A percentile compares a stretch with the other conserved stretches of the same genome.
Conservation (phyloP, 306 rosid species). For the Cucurbita moschata region DNA sequence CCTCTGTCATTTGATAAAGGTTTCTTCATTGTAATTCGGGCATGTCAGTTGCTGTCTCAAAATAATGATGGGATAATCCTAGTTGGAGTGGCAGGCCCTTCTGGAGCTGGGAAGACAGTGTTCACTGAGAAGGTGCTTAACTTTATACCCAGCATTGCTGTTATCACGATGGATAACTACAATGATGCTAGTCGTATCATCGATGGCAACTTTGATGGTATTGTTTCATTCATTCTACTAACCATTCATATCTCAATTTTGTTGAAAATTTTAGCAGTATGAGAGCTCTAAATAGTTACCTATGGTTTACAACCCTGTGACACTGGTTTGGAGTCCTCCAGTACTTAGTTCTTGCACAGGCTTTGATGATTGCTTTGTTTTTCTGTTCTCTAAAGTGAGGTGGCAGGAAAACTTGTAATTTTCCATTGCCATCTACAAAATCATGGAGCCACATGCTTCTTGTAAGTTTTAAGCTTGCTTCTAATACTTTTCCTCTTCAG, state of each 20-base stretch:
- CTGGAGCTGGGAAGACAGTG: slow-evolving; percentile 96
- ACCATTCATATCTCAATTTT: background rate
- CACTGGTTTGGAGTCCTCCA: background rate
- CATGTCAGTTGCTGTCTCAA: slow-evolving; percentile 85
- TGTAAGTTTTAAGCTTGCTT: background rate
- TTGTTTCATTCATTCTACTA: background rate
- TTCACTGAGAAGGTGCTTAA: slow-evolving; percentile 81
- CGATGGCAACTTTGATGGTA: slow-evolving; percentile 96
- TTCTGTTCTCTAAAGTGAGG: background rate
- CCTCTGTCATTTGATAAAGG: slow-evolving; percentile 87
- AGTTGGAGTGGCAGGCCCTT: slow-evolving; percentile 98
- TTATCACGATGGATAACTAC: slow-evolving; percentile 90
- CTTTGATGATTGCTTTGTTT: slow-evolving; percentile 3
- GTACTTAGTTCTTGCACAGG: background rate
- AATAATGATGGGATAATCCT: slow-evolving; percentile 72
- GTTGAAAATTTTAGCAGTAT: background rate
- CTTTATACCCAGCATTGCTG: slow-evolving; percentile 91
- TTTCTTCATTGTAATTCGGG: slow-evolving; percentile 86
- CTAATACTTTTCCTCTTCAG: background rate
- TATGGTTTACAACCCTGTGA: background rate
- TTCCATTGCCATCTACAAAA: slow-evolving; percentile 6
- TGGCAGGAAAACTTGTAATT: slow-evolving; percentile 5
- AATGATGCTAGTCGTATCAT: slow-evolving; percentile 86
- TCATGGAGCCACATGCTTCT: background rate
- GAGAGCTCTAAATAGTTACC: background rate